Conservation (phyloP, 2,329 filamentous ascomycete species). For the Alternaria sp. region DNA sequence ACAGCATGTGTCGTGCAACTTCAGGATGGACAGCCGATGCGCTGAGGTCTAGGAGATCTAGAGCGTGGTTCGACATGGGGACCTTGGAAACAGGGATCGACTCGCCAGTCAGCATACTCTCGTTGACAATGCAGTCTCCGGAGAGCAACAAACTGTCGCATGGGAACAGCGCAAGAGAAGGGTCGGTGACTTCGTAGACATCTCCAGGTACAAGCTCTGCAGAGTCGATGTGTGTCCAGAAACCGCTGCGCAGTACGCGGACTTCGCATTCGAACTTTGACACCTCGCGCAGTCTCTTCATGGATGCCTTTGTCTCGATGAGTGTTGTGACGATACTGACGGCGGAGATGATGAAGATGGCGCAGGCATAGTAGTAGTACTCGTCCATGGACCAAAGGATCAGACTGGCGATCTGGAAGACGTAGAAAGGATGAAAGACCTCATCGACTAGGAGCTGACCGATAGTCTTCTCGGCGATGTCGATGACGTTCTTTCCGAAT, state of each 20-base stretch:
- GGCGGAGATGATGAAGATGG: constrained; percentile 93
- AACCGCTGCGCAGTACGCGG: constrained; percentile 89
- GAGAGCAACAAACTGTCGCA: constrained; percentile 90
- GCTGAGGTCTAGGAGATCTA: constrained; percentile 77
- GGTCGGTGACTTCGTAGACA: constrained; percentile 95
- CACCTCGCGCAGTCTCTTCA: constrained; percentile 87
- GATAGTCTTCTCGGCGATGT: constrained; percentile 88
- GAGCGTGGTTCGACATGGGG: constrained; percentile 79
- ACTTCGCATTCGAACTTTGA: constrained; percentile 96
- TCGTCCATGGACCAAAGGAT: constrained; percentile 93
- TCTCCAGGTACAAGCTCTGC: constrained; percentile 92
- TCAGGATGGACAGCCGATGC: constrained; percentile 84
- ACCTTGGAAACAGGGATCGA: constrained; percentile 95
- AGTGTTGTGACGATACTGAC: constrained; percentile 90
- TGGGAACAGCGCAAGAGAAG: constrained; percentile 83
- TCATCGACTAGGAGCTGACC: constrained; percentile 88
- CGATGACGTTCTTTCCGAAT: constrained; percentile 89
- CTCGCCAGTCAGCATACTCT: constrained; percentile 98
- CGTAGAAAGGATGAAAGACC: constrained; percentile 96
- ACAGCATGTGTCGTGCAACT: constrained; percentile 87
- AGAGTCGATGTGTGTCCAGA: constrained; percentile 90
- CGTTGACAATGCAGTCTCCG: constrained; percentile 97
- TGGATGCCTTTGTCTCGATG: constrained; percentile 89
- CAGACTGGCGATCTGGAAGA: constrained; percentile 95
- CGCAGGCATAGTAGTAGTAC: constrained; percentile 96